phyloP scores from a whole-genome alignment of 2,329 filamentous ascomycete genomes.

The Leptosphaerulina australis region DNA sequence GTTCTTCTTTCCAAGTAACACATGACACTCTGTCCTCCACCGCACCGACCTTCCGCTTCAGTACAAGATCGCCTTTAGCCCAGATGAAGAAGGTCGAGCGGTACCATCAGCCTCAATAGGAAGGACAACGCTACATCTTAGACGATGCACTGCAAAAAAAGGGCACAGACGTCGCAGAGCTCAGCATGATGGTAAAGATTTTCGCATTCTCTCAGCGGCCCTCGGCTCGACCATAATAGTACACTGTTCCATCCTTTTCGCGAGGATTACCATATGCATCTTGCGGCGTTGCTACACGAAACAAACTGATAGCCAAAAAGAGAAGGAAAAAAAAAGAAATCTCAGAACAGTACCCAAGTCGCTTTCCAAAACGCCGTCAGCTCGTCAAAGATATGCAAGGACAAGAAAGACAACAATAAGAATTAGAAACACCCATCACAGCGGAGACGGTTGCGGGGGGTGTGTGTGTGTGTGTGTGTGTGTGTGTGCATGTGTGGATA shows the following conservation, averaged over 20 bases:
- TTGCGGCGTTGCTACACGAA: slow-evolving; percentile 22
- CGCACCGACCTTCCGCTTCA: slow-evolving; percentile 14
- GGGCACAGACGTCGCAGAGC: slow-evolving; percentile 9
- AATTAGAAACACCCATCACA: not conserved
- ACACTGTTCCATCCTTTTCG: slow-evolving; percentile 20
- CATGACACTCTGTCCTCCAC: not conserved
- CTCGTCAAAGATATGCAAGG: slow-evolving; percentile 13
- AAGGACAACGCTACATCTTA: slow-evolving; percentile 8
- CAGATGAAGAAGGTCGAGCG: slow-evolving; percentile 20
- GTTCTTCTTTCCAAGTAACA: not conserved
- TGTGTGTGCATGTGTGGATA: slow-evolving; percentile 4
- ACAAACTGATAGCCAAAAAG: slow-evolving; percentile 13
- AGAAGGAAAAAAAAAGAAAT: slow-evolving; percentile 12
- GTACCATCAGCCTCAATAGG: slow-evolving; percentile 14
- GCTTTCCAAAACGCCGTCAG: slow-evolving; percentile 15
- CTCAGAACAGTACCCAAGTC: slow-evolving; percentile 9
- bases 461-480: slow-evolving; percentile 9
- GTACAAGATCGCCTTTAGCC: slow-evolving; percentile 14
- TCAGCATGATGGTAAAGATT: slow-evolving; percentile 9
- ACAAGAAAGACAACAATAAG: slow-evolving; percentile 5
- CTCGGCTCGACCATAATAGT: slow-evolving; percentile 21
- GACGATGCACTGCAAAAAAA: slow-evolving; percentile 3
- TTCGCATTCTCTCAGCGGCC: slow-evolving; percentile 12
- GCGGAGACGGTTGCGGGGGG: not conserved
- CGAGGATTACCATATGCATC: slow-evolving; percentile 18